These are phyloP conservation scores for Zhuliangozyma parablackwelliae DNA, from an alignment of 1,139 yeast genomes.

Conservation along the genomic window DNA sequence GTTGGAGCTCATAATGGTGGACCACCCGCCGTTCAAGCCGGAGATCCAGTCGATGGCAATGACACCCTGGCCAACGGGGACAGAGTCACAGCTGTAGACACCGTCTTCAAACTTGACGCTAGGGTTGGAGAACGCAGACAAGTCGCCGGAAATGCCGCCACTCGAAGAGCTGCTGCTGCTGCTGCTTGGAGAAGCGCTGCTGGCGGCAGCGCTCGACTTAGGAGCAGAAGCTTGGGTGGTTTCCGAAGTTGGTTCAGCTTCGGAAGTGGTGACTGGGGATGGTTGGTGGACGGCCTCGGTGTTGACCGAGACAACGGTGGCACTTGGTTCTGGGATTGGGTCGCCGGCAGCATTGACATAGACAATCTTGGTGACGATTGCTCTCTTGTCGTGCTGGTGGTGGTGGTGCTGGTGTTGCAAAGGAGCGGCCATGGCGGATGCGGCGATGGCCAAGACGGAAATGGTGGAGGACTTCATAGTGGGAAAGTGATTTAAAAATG, in stretches of 20 bases:
- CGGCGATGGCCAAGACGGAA: slow-evolving; percentile 17
- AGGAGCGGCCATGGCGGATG: slow-evolving; percentile 28
- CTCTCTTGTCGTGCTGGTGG: slow-evolving; percentile 45
- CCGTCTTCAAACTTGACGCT: slow-evolving; percentile 58
- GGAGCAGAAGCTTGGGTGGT: slow-evolving; percentile 18
- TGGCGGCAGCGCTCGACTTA: slow-evolving; percentile 13
- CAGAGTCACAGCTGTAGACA: slow-evolving; percentile 52
- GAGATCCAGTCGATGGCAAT: slow-evolving; percentile 51
- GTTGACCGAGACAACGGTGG: slow-evolving; percentile 7
- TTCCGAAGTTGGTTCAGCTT: slow-evolving; percentile 10
- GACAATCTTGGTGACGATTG: slow-evolving; percentile 76
- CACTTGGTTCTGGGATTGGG: slow-evolving; percentile 23
- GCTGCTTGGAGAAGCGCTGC: slow-evolving; percentile 19
- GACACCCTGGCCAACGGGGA: slow-evolving; percentile 75
- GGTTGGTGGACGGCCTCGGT: slow-evolving; percentile 4
- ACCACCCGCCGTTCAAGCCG: slow-evolving; percentile 64
- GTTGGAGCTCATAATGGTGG: slow-evolving; percentile 61
- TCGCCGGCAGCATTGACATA: slow-evolving; percentile 71
- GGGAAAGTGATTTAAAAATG: slow-evolving; percentile 9
- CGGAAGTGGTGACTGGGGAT: slow-evolving; percentile 1
- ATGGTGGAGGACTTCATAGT: slow-evolving; percentile 16
- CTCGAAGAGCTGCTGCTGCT: slow-evolving; percentile 13
- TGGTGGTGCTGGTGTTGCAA: slow-evolving; percentile 42
- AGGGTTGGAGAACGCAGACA: slow-evolving; percentile 50
- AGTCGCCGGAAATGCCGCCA: slow-evolving; percentile 50